Base-by-base conservation (phyloP, 139 green algal genomes). In the Micromonas pusilla region DNA sequence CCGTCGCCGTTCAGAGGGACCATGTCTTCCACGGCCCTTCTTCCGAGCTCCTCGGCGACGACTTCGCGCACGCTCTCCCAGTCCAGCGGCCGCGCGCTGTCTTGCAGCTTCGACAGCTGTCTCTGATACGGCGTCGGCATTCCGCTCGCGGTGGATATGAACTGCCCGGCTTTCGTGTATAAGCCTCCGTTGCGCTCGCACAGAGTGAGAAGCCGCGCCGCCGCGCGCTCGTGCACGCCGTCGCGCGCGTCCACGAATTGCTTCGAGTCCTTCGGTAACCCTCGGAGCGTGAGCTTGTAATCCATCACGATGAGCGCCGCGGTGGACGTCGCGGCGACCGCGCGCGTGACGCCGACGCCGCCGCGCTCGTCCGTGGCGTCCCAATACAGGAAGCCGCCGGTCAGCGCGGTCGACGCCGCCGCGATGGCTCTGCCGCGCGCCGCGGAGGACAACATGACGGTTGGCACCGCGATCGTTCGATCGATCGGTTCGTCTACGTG, bases 111-210 rank as follows among this genome's bases (percentile, higher is more conserved):
- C 28, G 88, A 77, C 67, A 97, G 81, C 26, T 80, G 78, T 52
- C 82, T 85, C 78, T 84, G 21, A 79, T 91, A 92, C 82, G 90
- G 86, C 0, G 37, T 32, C 0, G 90, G 89, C 66, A 93, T 82
- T 0, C 84, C 83, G 2, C 83, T 83, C 36, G 91, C 84, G 0
- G 86, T 80, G 0, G 85, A 80, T 13, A 89, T 85, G 78, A 95
- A 89, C 86, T 97, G 92, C 0, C 88, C 92, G 0, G 90, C 89
- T 83, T 97, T 97, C 65, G 95, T 87, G 84, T 96, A 97, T 31
- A 96, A 77, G 0, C 91, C 91, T 0, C 92, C 92, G 67, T 94
- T 94, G 71, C 32, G 70, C 30, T 91, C 84, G 70, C 85, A 89
- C 31, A 90, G 80, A 75, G 85, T 66, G 20, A 85, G 76, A 31